phyloP scores from a whole-genome alignment of 2,329 filamentous ascomycete genomes.

The Penicillium paneum region DNA sequence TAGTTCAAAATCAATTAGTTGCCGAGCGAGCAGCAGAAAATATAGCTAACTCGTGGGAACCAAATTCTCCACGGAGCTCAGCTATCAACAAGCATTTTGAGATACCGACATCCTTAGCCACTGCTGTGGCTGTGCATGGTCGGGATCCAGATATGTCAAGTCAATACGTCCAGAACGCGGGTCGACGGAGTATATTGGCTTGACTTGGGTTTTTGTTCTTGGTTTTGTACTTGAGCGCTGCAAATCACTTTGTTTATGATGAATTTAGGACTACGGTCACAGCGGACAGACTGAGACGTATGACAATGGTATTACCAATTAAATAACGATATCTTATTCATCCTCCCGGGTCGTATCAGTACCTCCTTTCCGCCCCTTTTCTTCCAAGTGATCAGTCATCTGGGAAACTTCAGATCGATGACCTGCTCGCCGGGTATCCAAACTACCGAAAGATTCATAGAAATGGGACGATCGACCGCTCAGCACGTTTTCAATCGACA shows the following conservation, averaged over 20 bases:
- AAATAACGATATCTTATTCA: background rate
- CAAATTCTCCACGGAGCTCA: background rate
- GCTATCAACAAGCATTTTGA: conserved; percentile 21
- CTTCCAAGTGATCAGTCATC: background rate
- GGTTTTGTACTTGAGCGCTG: background rate
- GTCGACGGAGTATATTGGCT: background rate
- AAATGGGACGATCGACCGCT: background rate
- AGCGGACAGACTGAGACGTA: background rate
- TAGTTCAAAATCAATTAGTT: background rate
- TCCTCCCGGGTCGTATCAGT: conserved; percentile 1
- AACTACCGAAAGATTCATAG: background rate
- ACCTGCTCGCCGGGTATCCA: background rate
- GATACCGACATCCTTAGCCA: conserved; percentile 12
- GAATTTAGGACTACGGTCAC: background rate
- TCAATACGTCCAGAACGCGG: background rate
- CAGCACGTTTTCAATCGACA: conserved; percentile 2
- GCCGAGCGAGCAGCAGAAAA: conserved; percentile 17
- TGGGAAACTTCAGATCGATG: background rate
- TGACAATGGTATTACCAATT: background rate
- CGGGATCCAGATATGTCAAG: background rate
- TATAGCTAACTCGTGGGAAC: conserved; percentile 17
- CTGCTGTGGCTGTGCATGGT: background rate
- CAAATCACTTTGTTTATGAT: background rate
- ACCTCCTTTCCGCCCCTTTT: background rate
- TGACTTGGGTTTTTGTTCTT: background rate